Conservation (phyloP, 345 rosid genomes). For the Salix arbutifolia region DNA sequence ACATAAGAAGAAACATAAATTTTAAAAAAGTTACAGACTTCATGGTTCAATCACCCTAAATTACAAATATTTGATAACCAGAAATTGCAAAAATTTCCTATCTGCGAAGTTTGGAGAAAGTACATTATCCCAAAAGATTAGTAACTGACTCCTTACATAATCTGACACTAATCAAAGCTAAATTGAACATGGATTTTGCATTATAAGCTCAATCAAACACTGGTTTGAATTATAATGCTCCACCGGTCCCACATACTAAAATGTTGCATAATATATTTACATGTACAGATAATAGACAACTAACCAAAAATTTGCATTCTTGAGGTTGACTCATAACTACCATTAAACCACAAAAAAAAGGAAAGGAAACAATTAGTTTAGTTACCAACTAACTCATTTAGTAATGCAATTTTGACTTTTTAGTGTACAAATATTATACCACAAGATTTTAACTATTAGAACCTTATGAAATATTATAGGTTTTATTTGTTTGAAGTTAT, state of each 20-base stretch:
- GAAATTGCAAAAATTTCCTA: not conserved
- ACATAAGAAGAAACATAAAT: not conserved
- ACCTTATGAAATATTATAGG: not conserved
- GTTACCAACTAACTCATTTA: not conserved
- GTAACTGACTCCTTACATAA: not conserved
- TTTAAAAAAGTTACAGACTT: not conserved
- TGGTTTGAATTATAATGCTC: not conserved
- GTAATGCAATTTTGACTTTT: not conserved
- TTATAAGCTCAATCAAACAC: not conserved
- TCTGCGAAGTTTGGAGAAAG: not conserved
- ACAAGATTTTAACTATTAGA: not conserved
- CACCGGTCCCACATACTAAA: too few relatives aligned
- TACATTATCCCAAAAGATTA: not conserved
- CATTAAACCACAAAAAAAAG: not conserved
- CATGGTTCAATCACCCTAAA: not conserved
- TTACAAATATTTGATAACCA: not conserved
- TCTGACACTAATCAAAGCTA: not conserved
- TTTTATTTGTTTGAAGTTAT: not conserved
- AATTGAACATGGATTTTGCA: not conserved
- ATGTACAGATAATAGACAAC: not conserved
- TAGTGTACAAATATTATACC: not conserved
- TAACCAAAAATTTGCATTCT: not conserved
- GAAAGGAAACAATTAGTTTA: not conserved
- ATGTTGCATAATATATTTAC: not conserved
- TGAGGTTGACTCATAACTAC: not conserved